Evolutionary conservation across 768 basidiomycete species (phyloP), one percentile per base, ranked within the genome.

Genomic region (Amanita pseudoporphyria): DNA sequence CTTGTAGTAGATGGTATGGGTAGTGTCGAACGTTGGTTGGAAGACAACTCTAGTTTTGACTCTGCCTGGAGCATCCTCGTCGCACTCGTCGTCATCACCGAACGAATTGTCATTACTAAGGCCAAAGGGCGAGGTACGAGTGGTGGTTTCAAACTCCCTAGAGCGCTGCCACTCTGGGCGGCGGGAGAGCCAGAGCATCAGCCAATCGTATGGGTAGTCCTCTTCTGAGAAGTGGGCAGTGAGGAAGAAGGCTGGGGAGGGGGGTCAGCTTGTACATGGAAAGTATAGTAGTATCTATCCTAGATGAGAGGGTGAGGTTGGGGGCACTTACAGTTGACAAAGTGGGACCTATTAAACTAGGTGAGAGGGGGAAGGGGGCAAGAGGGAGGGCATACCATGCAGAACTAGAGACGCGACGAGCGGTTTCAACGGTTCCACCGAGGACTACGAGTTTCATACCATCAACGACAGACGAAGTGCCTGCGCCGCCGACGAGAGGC

Each of bases 211-310:
- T 3, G 87, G 88, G 55, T 86, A 86, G 61, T 91, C 88, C 64
- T 91, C 88, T 67, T 91, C 88, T 55, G 81, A 84, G 70, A 91
- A 91, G 65, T 90, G 85, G 7, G 88, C 88, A 13, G 88, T 91
- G 45, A 91, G 78, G 79, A 90, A 91, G 74, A 86, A 86, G 0
- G 84, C 83, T 84, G 62, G 37, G 62, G 54, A 53, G 53, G 55
- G 54, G 47, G 52, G 33, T 51, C 42, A 47, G 57, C 45, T 52
- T 49, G 32, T 44, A 39, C 22, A 52, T 49, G 7, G 26, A 7
- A 28, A 28, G 26, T 7, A 33, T 51, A 52, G 41, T 32, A n/a
- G n/a, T n/a, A n/a, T n/a, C n/a, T n/a, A 42, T 24, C 16, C 26
- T 42, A 63, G 52, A 52, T 50, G 55, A 56, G 56, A 47, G 52